Conservation (phyloP, 257 asterid genomes). For the Fraxinus anomala region DNA sequence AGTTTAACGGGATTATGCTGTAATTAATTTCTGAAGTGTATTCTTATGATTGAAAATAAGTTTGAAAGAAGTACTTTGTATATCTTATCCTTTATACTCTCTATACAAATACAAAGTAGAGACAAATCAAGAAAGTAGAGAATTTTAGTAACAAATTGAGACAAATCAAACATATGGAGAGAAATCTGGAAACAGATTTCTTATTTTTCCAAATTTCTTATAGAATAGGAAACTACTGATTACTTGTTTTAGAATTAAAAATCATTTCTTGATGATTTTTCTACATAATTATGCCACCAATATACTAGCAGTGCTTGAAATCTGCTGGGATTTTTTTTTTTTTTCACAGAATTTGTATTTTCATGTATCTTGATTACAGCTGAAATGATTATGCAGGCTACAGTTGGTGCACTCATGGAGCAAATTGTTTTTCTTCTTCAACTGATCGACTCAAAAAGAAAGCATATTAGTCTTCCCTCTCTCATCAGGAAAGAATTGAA, state of each 20-base stretch:
- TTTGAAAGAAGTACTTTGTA: not conserved
- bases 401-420: slow-evolving; percentile 76
- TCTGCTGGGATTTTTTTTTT: slow-evolving; percentile 4
- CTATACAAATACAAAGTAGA: not conserved
- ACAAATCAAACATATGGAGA: not conserved
- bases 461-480: slow-evolving; percentile 49
- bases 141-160: not conserved
- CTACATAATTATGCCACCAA: not conserved
- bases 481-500: slow-evolving; percentile 64
- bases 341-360: slow-evolving; percentile 5
- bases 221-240: not conserved
- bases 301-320: not conserved
- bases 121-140: not conserved
- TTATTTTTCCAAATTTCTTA: not conserved
- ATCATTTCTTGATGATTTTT: not conserved
- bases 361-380: slow-evolving; percentile 17
- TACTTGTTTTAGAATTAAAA: not conserved
- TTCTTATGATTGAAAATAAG: not conserved
- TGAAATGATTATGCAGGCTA: slow-evolving; percentile 49
- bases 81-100: not conserved
- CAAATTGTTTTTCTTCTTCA: slow-evolving; percentile 62
- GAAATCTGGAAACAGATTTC: not conserved
- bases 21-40: not conserved
- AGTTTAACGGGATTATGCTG: not conserved
- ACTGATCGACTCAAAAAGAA: slow-evolving; percentile 52